Evolutionary conservation across 2,329 filamentous ascomycete species (phyloP).

Genomic region (Rhexocercosporidium sp.): DNA sequence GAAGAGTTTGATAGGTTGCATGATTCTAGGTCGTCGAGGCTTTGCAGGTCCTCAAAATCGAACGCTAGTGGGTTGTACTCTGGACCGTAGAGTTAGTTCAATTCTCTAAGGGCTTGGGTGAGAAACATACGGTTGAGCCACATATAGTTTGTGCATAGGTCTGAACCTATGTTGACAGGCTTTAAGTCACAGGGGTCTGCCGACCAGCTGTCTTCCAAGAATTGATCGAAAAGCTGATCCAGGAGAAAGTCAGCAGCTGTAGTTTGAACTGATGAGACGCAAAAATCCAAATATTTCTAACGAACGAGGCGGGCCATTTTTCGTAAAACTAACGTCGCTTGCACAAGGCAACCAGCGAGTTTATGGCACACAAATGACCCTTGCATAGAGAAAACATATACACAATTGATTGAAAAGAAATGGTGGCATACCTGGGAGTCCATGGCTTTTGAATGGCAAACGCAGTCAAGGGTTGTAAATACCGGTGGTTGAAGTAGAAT

Average conservation of each 20-base stretch:
- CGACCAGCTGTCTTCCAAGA: constrained; percentile 9
- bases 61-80: not conserved
- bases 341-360: constrained; percentile 1
- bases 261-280: not conserved
- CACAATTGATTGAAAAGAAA: constrained; percentile 6
- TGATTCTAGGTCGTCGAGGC: constrained; percentile 11
- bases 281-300: constrained; percentile 7
- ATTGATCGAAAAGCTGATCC: constrained; percentile 15
- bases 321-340: constrained; percentile 6
- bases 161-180: constrained; percentile 3
- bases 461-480: constrained; percentile 2
- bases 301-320: constrained; percentile 2
- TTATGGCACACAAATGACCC: not conserved
- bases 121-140: constrained; percentile 13
- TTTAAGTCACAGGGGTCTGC: constrained; percentile 2
- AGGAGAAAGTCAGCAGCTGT: not conserved
- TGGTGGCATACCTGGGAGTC: constrained; percentile 14
- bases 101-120: not conserved
- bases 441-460: constrained; percentile 11
- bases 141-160: constrained; percentile 3
- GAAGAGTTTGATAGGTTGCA: constrained; percentile 12
- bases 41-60: constrained; percentile 7
- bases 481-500: not conserved
- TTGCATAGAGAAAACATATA: constrained; percentile 3
- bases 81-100: constrained; percentile 5